These are phyloP conservation scores for Cytospora mali DNA, from an alignment of 2,329 filamentous ascomycete species.

Conservation along the genomic window DNA sequence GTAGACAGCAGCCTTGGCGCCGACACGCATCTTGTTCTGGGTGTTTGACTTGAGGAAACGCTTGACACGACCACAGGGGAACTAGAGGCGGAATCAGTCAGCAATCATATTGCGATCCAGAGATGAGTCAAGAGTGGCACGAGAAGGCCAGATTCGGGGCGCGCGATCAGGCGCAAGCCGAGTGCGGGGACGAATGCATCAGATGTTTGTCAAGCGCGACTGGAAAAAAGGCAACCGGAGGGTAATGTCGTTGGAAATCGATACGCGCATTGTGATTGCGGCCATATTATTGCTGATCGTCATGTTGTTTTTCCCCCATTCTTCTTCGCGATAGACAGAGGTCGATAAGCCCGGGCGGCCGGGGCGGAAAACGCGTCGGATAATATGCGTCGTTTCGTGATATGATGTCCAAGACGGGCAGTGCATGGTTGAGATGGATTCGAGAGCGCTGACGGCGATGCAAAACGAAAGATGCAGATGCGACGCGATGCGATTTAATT, in stretches of 20 bases:
- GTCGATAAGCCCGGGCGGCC: slow-evolving; percentile 8
- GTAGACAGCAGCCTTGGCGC: slow-evolving; percentile 97
- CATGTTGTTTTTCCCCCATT: background rate
- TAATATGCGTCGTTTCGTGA: slow-evolving; percentile 11
- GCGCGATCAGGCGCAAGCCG: slow-evolving; percentile 22
- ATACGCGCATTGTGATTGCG: slow-evolving; percentile 7
- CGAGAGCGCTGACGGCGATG: slow-evolving; percentile 2
- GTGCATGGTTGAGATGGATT: slow-evolving; percentile 27
- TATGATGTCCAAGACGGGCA: slow-evolving; percentile 20
- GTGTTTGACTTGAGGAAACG: slow-evolving; percentile 99
- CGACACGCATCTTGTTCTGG: slow-evolving; percentile 99
- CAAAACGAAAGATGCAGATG: background rate
- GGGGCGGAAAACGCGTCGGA: slow-evolving; percentile 23
- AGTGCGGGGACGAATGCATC: slow-evolving; percentile 12
- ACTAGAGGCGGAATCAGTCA: slow-evolving; percentile 57
- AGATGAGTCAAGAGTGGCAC: slow-evolving; percentile 7
- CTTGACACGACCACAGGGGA: slow-evolving; percentile 99
- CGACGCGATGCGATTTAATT: slow-evolving; percentile 31
- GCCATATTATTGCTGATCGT: background rate
- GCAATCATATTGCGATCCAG: slow-evolving; percentile 3
- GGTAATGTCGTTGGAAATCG: background rate
- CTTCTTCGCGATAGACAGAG: background rate
- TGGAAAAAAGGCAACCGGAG: background rate
- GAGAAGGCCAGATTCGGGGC: slow-evolving; percentile 5
- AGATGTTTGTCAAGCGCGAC: background rate